Evolutionary conservation across 345 rosid species (phyloP), one percentile per base, ranked within the genome.

Genomic region (Gossypioides kirkii): DNA sequence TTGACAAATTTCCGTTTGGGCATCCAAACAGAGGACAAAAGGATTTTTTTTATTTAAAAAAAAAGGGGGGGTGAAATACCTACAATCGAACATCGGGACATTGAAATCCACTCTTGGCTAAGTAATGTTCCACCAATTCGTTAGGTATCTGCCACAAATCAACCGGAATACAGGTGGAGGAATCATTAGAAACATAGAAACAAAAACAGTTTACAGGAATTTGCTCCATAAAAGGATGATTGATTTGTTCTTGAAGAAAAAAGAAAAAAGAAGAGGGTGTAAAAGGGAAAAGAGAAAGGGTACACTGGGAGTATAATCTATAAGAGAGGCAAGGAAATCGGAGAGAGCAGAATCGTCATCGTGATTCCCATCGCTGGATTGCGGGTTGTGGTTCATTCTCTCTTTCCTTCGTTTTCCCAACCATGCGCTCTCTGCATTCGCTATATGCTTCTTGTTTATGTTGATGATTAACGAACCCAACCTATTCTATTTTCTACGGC

Each of bases 51-150:
- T 4, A 0, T 32, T 32, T 5, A 0, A 32, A 32, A 32, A 28
- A 28, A 32, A 5, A 5, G 1, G n/a, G n/a, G 38, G 13, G 71
- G 64, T 69, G 42, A 73, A 80, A 79, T 83, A 91, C 96, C 90
- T 87, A 94, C 98, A 94, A 77, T 89, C 97, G 87, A 74, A 89
- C 93, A 76, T 92, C 93, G 18, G 98, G 98, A 78, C 91, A 89
- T 73, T 94, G 98, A 74, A 94, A 92, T 28, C 98, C 98, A 77
- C 98, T 94, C 84, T 87, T 94, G 17, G 92, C 97, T 74, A 94
- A 77, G 84, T 89, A 94, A 80, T 89, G 94, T 86, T 94, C 98
- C 73, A 92, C 98, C 81, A 94, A 77, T 74, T 92, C 98, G 73
- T 94, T 97, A 20, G 96, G 97, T 79, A 92, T 92, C 99, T 92